A percentile compares a stretch with the other conserved stretches of the same genome.
Conservation (phyloP, 257 asterid genomes). For the Gynochthodes officinalis region DNA sequence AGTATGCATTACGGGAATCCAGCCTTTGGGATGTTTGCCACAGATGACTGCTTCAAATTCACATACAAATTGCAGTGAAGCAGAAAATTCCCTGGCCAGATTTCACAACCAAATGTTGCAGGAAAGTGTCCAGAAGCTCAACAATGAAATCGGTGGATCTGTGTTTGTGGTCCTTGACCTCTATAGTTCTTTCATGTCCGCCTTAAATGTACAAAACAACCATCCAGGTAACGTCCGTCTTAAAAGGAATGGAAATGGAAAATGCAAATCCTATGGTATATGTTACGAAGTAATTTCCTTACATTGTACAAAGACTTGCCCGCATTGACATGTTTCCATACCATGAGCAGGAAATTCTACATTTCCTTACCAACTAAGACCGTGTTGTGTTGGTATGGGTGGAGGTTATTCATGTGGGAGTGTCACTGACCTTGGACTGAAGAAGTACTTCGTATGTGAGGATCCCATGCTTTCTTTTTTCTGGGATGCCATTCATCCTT, state of each 20-base stretch:
- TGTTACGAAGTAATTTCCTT: neutral
- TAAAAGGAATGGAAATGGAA: too few species aligned
- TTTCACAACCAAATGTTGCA: conserved; percentile 47
- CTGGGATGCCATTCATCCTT: conserved; percentile 68
- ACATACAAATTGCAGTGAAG: conserved; percentile 34
- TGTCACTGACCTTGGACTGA: conserved; percentile 31
- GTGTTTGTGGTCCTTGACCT: conserved; percentile 44
- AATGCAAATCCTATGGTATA: too few species aligned
- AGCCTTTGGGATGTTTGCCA: conserved; percentile 65
- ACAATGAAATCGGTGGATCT: conserved; percentile 34
- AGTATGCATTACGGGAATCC: conserved; percentile 44
- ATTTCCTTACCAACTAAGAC: conserved; percentile 36
- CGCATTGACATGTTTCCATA: neutral
- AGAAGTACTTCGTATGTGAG: conserved; percentile 41
- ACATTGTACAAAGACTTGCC: neutral
- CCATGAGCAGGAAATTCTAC: conserved; percentile 24
- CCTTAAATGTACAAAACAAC: conserved; percentile 28
- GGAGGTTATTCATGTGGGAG: conserved; percentile 47
- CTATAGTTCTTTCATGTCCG: conserved; percentile 49
- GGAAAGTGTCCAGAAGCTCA: conserved; percentile 38
- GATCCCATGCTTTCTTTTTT: conserved; percentile 45
- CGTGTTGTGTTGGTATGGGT: conserved; percentile 54
- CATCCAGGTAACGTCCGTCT: conserved; percentile 46
- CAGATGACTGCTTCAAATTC: conserved; percentile 23
- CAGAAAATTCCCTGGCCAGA: conserved; percentile 34